Percentiles rank a stretch among this genome's conserved stretches.
Conservation (phyloP, 768 basidiomycete genomes). For the Crucibulum laeve region DNA sequence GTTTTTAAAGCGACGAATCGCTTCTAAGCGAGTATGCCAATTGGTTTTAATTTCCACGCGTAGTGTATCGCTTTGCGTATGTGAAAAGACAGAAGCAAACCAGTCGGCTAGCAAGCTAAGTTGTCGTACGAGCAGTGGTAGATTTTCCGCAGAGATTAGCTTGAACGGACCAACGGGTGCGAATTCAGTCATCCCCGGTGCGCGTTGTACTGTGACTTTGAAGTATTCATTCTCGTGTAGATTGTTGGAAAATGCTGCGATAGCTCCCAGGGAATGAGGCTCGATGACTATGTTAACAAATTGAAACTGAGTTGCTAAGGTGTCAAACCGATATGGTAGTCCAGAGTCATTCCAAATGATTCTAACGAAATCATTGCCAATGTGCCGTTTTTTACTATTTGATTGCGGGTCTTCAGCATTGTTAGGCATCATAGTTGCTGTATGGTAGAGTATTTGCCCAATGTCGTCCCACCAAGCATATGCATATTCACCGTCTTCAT, state of each 20-base stretch:
- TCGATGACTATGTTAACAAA: constrained; percentile 97
- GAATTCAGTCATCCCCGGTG: constrained; percentile 90
- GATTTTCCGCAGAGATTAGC: constrained; percentile 82
- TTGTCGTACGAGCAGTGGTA: constrained; percentile 87
- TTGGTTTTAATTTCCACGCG: constrained; percentile 82
- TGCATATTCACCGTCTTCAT: constrained; percentile 92
- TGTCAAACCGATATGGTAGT: constrained; percentile 84
- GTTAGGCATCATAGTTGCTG: constrained; percentile 96
- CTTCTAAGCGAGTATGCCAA: constrained; percentile 78
- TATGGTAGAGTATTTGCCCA: constrained; percentile 90
- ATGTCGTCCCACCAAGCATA: constrained; percentile 99
- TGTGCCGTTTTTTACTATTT: constrained; percentile 89
- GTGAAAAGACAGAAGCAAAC: constrained; percentile 80
- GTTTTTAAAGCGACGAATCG: constrained; percentile 67
- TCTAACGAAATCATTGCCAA: constrained; percentile 95
- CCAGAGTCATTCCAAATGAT: constrained; percentile 99
- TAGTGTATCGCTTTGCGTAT: constrained; percentile 66
- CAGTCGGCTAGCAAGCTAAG: constrained; percentile 85
- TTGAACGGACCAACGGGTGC: constrained; percentile 91
- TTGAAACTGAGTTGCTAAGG: constrained; percentile 89
- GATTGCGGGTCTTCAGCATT: constrained; percentile 60
- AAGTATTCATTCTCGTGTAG: constrained; percentile 92
- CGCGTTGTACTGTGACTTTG: constrained; percentile 88
- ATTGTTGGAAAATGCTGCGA: constrained; percentile 82
- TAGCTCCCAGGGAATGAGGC: constrained; percentile 81